Conservation (phyloP, 2,329 filamentous ascomycete genomes). For the Tolypocladium sp. region DNA sequence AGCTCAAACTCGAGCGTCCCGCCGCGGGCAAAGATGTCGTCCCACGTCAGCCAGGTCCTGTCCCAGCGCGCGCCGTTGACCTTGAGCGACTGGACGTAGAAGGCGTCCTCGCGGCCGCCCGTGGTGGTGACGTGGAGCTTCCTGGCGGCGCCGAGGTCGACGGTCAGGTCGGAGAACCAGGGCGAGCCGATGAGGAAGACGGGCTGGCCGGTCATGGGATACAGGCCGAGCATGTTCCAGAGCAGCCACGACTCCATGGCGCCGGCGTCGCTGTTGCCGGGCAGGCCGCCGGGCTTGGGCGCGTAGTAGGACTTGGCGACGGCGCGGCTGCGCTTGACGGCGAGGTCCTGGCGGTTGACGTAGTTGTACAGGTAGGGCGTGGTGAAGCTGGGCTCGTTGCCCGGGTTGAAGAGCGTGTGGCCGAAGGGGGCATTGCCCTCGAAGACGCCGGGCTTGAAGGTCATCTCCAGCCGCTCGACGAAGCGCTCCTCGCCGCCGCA, state of each 20-base stretch:
- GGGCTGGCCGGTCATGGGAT: conserved; percentile 59
- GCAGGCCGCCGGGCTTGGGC: conserved; percentile 45
- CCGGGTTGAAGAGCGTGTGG: conserved; percentile 55
- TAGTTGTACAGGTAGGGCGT: conserved; percentile 64
- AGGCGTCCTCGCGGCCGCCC: conserved; percentile 37
- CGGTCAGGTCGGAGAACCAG: conserved; percentile 51
- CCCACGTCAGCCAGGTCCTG: conserved; percentile 56
- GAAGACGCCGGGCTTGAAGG: conserved; percentile 44
- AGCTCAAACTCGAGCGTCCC: conserved; percentile 56
- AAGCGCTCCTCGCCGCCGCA: conserved; percentile 48
- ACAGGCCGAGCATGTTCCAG: conserved; percentile 61
- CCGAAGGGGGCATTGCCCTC: conserved; percentile 32
- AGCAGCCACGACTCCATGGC: conserved; percentile 64
- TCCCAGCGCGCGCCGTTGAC: conserved; percentile 57
- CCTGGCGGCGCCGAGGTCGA: conserved; percentile 47
- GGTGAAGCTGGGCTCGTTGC: conserved; percentile 59
- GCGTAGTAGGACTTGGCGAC: conserved; percentile 53
- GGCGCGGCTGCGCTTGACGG: conserved; percentile 47
- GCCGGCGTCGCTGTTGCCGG: conserved; percentile 63
- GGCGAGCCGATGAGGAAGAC: conserved; percentile 58
- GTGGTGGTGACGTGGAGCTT: conserved; percentile 43
- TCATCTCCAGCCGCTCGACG: conserved; percentile 47
- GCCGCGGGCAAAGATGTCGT: conserved; percentile 55
- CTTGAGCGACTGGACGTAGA: conserved; percentile 56
- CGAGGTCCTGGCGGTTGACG: conserved; percentile 51